Percentiles rank a stretch among this genome's conserved stretches.
phyloP scores from a whole-genome alignment of 2,329 filamentous ascomycete genomes.

The Dothiorella sarmentorum region DNA sequence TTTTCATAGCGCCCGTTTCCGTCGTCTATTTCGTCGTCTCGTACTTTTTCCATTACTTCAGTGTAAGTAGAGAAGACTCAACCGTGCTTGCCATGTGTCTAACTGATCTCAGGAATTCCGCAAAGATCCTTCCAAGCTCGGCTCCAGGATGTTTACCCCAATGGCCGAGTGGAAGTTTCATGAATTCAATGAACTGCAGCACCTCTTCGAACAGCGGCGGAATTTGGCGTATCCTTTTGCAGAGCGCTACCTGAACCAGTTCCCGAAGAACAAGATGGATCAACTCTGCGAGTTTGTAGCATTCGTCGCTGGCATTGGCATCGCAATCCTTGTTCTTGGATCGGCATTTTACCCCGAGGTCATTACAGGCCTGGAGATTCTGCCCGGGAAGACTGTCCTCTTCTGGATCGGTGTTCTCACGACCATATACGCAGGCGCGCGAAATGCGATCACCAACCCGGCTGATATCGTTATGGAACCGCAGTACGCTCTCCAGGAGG shows the following conservation, averaged over 20 bases:
- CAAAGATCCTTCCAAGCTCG: conserved; percentile 82
- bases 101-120: conserved; percentile 70
- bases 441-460: conserved; percentile 74
- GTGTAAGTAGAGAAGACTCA: conserved; percentile 51
- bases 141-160: conserved; percentile 86
- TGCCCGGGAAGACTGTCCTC: conserved; percentile 78
- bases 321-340: conserved; percentile 77
- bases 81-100: background rate
- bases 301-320: conserved; percentile 82
- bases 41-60: conserved; percentile 94
- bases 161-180: conserved; percentile 97
- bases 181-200: conserved; percentile 94
- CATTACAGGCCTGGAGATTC: conserved; percentile 89
- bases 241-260: conserved; percentile 88
- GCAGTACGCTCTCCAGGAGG: conserved; percentile 79
- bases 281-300: conserved; percentile 80
- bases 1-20: conserved; percentile 81
- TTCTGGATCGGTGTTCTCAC: conserved; percentile 86
- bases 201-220: conserved; percentile 83
- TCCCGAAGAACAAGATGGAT: conserved; percentile 90
- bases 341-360: conserved; percentile 87
- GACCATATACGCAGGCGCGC: conserved; percentile 76
- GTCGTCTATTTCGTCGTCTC: conserved; percentile 82
- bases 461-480: conserved; percentile 90
- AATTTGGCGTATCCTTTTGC: conserved; percentile 96